Evolutionary conservation across 352 stramenopile genomes (phyloP).

Genomic region (Phytophthora tubulina): DNA sequence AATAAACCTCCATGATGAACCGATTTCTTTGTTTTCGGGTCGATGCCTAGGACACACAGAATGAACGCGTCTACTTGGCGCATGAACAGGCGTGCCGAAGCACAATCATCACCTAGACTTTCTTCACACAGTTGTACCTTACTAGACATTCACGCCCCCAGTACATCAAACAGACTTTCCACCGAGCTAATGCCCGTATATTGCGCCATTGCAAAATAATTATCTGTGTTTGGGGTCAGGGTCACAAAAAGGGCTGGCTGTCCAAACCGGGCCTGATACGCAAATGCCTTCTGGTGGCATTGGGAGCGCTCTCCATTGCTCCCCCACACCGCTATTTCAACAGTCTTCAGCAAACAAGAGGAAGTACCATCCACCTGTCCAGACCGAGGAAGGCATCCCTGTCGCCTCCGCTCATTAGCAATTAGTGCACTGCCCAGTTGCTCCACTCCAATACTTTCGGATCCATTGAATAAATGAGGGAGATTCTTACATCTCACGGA

Average conservation of each 20-base stretch:
- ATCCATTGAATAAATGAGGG: neutral
- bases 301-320: neutral
- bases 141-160: neutral
- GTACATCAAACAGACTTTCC: slow-evolving; percentile 1
- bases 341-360: neutral
- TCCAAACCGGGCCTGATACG: slow-evolving; percentile 1
- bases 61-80: slow-evolving; percentile 6
- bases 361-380: neutral
- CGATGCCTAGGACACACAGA: slow-evolving; percentile 1
- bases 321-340: neutral
- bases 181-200: slow-evolving; percentile 9
- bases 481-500: neutral
- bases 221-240: slow-evolving; percentile 1
- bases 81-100: slow-evolving; percentile 4
- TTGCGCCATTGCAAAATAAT: slow-evolving; percentile 4
- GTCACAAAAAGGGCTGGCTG: slow-evolving; percentile 13
- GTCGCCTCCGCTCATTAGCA: neutral
- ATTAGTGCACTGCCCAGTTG: neutral
- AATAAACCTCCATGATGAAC: slow-evolving; percentile 1
- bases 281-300: neutral
- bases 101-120: neutral
- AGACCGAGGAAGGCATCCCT: neutral
- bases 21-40: neutral
- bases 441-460: neutral
- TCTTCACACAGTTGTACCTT: neutral